Evolutionary conservation across 1,139 yeast genomes (phyloP), one percentile per base, ranked within the genome.

Genomic region (Arxiozyma telluris): DNA sequence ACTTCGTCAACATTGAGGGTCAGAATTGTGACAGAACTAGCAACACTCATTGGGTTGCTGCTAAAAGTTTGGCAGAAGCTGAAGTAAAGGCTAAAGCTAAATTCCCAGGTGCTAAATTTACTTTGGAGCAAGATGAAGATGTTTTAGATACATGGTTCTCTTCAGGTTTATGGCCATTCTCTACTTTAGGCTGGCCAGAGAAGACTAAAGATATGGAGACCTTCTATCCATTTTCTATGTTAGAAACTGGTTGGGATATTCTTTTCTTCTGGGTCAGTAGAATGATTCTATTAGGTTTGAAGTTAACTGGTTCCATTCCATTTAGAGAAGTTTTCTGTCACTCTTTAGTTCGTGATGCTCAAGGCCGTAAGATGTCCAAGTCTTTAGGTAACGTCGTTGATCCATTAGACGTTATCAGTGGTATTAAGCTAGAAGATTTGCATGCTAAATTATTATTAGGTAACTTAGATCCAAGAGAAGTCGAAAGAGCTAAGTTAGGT

Each of bases 171-270:
- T 93, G 98, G 98, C 98, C 98, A 57, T 83, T 94, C 71, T 85
- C 96, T 49, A 93, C 96, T 56, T 76, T 93, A 59, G 98, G 98
- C 54, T 93, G 98, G 98, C 98, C 98, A 66, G 75, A 82, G 55
- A 74, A 81, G 70, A 80, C 93, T 54, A 69, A 73, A 55, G 98
- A 93, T 69, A 73, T 90, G 79, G 78, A 82, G 65, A 75, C 75
- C 57, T 93, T 87, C 73, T 86, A 81, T 68, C 98, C 98, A 62
- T 85, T 90, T 84, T 84, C 94, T 44, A 77, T 93, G 83, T 78
- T 93, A 68, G 98, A 93, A 75, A 93, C 98, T 53, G 98, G 98
- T 63, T 93, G 98, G 98, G 98, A 93, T 76, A 93, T 93, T 69
- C 78, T 93, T 67, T 93, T 93, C 82, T 93, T 93, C 84, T 93